Evolutionary conservation across 2,329 filamentous ascomycete species (phyloP).

Genomic region (Claviceps sorghi): DNA sequence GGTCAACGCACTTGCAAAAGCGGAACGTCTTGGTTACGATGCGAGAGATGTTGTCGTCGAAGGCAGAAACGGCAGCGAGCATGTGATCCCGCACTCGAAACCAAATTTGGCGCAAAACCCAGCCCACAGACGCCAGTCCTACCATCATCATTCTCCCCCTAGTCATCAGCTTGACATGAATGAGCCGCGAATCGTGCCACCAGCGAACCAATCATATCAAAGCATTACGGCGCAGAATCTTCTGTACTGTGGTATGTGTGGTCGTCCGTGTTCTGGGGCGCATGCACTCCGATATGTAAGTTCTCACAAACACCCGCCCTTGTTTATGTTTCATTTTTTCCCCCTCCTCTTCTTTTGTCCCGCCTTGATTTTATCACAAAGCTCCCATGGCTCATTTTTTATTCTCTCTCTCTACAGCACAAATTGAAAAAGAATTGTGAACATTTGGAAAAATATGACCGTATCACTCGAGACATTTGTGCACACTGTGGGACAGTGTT

Average conservation of each 20-base stretch:
- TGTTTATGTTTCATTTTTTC: neutral
- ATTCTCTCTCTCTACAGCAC: conserved; percentile 12
- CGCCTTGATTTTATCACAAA: neutral
- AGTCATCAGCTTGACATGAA: neutral
- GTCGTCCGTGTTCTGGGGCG: conserved; percentile 20
- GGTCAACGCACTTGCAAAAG: conserved; percentile 41
- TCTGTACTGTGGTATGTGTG: conserved; percentile 16
- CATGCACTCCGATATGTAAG: conserved; percentile 20
- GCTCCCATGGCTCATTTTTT: conserved; percentile 5
- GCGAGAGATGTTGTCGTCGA: conserved; percentile 34
- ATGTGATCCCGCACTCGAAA: conserved; percentile 21
- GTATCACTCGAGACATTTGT: conserved; percentile 23
- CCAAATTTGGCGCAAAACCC: conserved; percentile 7
- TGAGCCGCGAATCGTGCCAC: neutral
- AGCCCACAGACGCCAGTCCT: neutral
- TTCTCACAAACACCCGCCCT: neutral
- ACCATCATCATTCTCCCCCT: neutral
- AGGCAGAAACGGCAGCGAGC: conserved; percentile 17
- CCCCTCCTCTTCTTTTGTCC: neutral
- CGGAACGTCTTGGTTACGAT: conserved; percentile 43
- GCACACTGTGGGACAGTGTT: conserved; percentile 31
- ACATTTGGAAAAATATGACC: conserved; percentile 6
- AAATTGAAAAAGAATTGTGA: conserved; percentile 14
- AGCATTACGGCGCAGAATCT: conserved; percentile 2
- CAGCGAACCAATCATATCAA: neutral